Percentiles rank a stretch among this genome's conserved stretches.
Conservation (phyloP, 257 asterid genomes). For the Penstemon barbatus region DNA sequence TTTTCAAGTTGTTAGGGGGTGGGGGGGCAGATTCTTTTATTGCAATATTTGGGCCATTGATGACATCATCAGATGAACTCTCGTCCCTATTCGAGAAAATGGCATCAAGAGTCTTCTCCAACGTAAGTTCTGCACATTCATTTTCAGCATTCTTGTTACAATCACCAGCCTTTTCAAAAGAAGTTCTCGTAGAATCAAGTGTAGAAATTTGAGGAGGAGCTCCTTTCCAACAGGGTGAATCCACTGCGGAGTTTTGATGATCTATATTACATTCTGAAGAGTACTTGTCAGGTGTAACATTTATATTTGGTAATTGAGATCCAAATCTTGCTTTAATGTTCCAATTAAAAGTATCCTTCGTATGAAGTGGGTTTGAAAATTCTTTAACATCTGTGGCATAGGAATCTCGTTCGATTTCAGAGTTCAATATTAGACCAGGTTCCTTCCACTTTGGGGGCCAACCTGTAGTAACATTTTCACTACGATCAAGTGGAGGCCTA, state of each 20-base stretch:
- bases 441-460: slow-evolving; percentile 39
- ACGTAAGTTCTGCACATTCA: slow-evolving; percentile 31
- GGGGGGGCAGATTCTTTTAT: slow-evolving; percentile 33
- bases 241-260: slow-evolving; percentile 61
- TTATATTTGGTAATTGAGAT: slow-evolving; percentile 39
- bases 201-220: slow-evolving; percentile 58
- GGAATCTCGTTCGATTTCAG: slow-evolving; percentile 37
- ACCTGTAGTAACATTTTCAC: slow-evolving; percentile 33
- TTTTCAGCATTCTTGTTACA: slow-evolving; percentile 32
- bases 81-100: slow-evolving; percentile 36
- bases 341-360: slow-evolving; percentile 31
- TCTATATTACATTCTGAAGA: slow-evolving; percentile 57
- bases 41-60: slow-evolving; percentile 36
- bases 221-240: slow-evolving; percentile 99
- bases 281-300: slow-evolving; percentile 40
- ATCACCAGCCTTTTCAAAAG: slow-evolving; percentile 38
- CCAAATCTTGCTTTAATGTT: slow-evolving; percentile 32
- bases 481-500: slow-evolving; percentile 56
- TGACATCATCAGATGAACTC: slow-evolving; percentile 29
- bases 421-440: slow-evolving; percentile 29
- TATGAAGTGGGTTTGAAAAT: slow-evolving; percentile 32
- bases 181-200: slow-evolving; percentile 37
- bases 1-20: slow-evolving; percentile 28
- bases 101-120: slow-evolving; percentile 34
- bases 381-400: slow-evolving; percentile 37